Conservation (phyloP, 768 basidiomycete species). For the Lactarius pseudohatsudake region DNA sequence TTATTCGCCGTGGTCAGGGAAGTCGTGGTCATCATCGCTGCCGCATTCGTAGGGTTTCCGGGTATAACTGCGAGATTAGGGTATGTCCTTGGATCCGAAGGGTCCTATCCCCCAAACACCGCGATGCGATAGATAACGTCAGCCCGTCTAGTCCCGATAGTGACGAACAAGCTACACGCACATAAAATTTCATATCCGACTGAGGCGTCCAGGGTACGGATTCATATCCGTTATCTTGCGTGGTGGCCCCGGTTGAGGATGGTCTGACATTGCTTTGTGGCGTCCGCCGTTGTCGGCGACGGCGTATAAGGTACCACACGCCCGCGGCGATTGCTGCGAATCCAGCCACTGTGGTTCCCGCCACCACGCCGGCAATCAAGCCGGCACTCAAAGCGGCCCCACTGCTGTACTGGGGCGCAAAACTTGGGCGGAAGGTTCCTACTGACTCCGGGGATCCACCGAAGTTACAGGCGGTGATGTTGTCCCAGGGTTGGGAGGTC, state of each 20-base stretch:
- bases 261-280: neutral
- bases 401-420: slow-evolving; percentile 4
- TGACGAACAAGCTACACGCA: neutral
- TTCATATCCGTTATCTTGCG: neutral
- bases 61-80: neutral
- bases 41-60: neutral
- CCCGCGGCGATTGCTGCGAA: neutral
- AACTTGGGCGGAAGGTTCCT: slow-evolving; percentile 6
- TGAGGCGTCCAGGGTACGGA: neutral
- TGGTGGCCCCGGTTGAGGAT: neutral
- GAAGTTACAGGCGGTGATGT: slow-evolving; percentile 11
- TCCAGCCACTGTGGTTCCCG: neutral
- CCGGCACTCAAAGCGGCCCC: neutral
- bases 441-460: slow-evolving; percentile 6
- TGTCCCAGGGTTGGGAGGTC: slow-evolving; percentile 14
- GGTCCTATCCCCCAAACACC: neutral
- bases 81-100: slow-evolving; percentile 12
- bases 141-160: neutral
- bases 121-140: neutral
- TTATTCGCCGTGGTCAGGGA: neutral
- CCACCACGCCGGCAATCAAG: neutral
- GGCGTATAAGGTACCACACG: neutral
- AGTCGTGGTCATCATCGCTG: neutral
- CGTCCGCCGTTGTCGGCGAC: neutral
- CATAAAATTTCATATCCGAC: slow-evolving; percentile 3